These are phyloP conservation scores for Nannochloropsis salina DNA, from an alignment of 108 stramenopile genomes.

Conservation along the genomic window DNA sequence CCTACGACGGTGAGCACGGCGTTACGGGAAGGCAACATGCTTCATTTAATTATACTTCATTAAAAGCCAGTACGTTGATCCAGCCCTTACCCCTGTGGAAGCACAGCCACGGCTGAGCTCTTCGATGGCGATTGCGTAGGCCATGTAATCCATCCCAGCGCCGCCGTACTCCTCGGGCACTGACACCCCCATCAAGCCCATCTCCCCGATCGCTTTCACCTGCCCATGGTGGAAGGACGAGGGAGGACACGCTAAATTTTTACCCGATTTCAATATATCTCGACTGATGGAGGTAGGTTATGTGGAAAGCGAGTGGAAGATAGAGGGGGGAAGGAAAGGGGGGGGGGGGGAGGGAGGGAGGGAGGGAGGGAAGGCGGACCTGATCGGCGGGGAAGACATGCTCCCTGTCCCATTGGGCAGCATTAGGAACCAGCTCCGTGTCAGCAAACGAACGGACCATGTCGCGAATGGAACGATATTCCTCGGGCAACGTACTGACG, in stretches of 20 bases:
- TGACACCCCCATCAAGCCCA: slow-evolving; percentile 95
- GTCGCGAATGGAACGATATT: slow-evolving; percentile 84
- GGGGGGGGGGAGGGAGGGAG: neutral
- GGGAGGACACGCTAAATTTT: slow-evolving; percentile 55
- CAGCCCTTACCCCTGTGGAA: slow-evolving; percentile 66
- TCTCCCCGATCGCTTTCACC: slow-evolving; percentile 60
- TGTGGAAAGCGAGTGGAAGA: neutral
- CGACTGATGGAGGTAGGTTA: too few species aligned
- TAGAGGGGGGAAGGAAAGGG: neutral
- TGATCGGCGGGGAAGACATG: slow-evolving; percentile 46
- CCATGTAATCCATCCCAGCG: slow-evolving; percentile 79
- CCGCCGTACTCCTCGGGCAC: slow-evolving; percentile 69
- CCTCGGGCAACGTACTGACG: slow-evolving; percentile 64
- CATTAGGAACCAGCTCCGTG: slow-evolving; percentile 81
- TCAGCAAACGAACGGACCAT: slow-evolving; percentile 93
- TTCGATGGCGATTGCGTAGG: slow-evolving; percentile 97
- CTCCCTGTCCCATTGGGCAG: slow-evolving; percentile 73
- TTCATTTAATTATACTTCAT: too few species aligned
- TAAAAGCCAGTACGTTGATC: too few species aligned
- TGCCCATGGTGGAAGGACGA: slow-evolving; percentile 49
- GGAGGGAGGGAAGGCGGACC: slow-evolving; percentile 40
- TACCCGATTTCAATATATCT: too few species aligned
- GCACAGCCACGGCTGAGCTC: slow-evolving; percentile 94
- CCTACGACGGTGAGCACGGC: too few species aligned
- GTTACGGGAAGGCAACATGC: too few species aligned